phyloP scores from a whole-genome alignment of 352 stramenopile genomes.

The Phytopythium litorale region DNA sequence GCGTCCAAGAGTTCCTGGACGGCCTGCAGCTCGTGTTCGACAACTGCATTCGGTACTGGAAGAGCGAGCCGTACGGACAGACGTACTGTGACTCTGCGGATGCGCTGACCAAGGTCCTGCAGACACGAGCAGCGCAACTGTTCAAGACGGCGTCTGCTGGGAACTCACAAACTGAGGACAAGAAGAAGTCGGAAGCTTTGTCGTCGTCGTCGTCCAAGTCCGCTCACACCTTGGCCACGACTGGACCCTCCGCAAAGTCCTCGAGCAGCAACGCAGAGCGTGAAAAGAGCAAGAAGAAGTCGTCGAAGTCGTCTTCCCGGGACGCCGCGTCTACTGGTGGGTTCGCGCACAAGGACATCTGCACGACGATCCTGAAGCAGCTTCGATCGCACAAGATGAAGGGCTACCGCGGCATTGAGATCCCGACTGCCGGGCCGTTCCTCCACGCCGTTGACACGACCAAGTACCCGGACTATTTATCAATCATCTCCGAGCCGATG shows the following conservation, averaged over 20 bases:
- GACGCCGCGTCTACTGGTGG: conserved; percentile 19
- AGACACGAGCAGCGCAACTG: conserved; percentile 30
- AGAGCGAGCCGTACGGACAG: conserved; percentile 62
- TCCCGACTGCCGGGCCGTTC: conserved; percentile 75
- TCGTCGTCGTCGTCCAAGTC: background rate
- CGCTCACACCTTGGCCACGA: background rate
- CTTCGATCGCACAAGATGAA: conserved; percentile 85
- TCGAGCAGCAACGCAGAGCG: conserved; percentile 13
- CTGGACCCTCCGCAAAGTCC: background rate
- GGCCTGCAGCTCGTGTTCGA: conserved; percentile 81
- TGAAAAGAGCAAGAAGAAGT: conserved; percentile 30
- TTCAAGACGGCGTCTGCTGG: conserved; percentile 19
- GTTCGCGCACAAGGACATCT: conserved; percentile 65
- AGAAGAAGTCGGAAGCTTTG: background rate
- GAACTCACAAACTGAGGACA: conserved; percentile 1
- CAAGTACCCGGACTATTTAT: conserved; percentile 82
- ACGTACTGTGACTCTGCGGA: conserved; percentile 78
- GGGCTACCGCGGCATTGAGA: conserved; percentile 75
- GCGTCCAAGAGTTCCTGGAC: conserved; percentile 47
- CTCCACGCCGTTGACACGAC: conserved; percentile 82
- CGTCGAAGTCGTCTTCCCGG: conserved; percentile 31
- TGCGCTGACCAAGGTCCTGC: conserved; percentile 47
- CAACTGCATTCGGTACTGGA: conserved; percentile 85
- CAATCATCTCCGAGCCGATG: conserved; percentile 80
- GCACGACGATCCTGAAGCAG: conserved; percentile 63